These are phyloP conservation scores for Kingdonia uniflora DNA, from an alignment of 164 flowering plant species.

Conservation along the genomic window DNA sequence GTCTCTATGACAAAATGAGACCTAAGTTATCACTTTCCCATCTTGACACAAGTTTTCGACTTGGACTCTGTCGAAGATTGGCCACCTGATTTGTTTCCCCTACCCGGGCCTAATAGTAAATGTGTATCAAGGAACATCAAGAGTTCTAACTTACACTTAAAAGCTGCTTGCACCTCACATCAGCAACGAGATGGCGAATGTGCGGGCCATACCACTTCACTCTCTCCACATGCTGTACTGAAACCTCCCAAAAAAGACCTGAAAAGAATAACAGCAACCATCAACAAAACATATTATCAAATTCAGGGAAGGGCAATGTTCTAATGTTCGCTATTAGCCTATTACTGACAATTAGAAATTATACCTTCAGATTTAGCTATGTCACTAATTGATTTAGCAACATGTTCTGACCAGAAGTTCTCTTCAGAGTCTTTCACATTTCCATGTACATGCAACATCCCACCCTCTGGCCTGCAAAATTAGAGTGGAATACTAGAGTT, in stretches of 20 bases:
- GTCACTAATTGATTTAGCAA: slow-evolving; percentile 37
- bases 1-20: no score
- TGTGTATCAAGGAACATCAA: not conserved
- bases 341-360: not conserved
- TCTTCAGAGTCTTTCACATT: slow-evolving; percentile 87
- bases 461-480: slow-evolving; percentile 63
- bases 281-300: no score
- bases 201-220: slow-evolving; percentile 98
- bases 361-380: slow-evolving; percentile 78
- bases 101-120: no score
- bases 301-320: no score
- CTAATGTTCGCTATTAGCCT: no score
- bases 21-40: no score
- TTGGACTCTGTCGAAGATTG: no score
- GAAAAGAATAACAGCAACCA: slow-evolving; percentile 10
- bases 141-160: slow-evolving; percentile 4
- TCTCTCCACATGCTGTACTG: slow-evolving; percentile 63
- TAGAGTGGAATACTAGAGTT: not conserved
- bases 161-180: slow-evolving; percentile 50
- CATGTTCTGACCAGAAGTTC: slow-evolving; percentile 49
- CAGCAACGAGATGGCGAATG: slow-evolving; percentile 87
- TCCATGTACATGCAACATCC: slow-evolving; percentile 73
- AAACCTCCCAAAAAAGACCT: slow-evolving; percentile 70
- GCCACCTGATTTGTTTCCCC: no score
- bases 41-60: no score